Conservation (phyloP, 371 early-diverging fungal species). For the Mortierella sp. region DNA sequence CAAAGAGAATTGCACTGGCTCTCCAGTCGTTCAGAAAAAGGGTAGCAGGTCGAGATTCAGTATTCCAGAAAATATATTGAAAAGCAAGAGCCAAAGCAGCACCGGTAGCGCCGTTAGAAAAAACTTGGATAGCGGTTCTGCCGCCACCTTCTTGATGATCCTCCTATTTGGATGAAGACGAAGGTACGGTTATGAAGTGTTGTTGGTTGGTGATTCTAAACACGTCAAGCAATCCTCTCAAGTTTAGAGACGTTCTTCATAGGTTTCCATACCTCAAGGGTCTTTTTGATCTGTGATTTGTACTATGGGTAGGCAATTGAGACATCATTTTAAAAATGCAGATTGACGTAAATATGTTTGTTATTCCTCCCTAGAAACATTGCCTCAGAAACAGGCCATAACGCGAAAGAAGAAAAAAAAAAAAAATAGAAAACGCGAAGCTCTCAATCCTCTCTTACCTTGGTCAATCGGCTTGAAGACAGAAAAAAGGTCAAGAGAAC, state of each 20-base stretch:
- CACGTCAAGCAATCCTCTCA: too few species aligned
- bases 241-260: too few species aligned
- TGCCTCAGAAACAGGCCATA: too few species aligned
- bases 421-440: background rate
- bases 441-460: slow-evolving; percentile 57
- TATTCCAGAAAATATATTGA: slow-evolving; percentile 61
- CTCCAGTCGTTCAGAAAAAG: slow-evolving; percentile 64
- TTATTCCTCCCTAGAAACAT: too few species aligned
- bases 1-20: slow-evolving; percentile 53
- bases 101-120: slow-evolving; percentile 84
- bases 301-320: slow-evolving; percentile 50
- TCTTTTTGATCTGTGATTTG: slow-evolving; percentile 75
- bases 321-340: too few species aligned
- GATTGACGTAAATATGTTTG: too few species aligned
- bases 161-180: slow-evolving; percentile 28
- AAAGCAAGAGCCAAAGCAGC: slow-evolving; percentile 72
- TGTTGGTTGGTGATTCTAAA: too few species aligned
- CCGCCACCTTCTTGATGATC: slow-evolving; percentile 62
- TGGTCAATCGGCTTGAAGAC: slow-evolving; percentile 81
- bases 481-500: slow-evolving; percentile 83
- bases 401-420: too few species aligned
- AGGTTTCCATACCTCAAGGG: slow-evolving; percentile 68
- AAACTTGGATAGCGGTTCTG: slow-evolving; percentile 82
- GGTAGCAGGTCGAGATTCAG: slow-evolving; percentile 40
- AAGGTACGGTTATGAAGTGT: background rate